Percentiles rank a stretch among this genome's conserved stretches.
phyloP scores from a whole-genome alignment of 495 filamentous ascomycete genomes.

The Friedmanniomyces endolithicus region DNA sequence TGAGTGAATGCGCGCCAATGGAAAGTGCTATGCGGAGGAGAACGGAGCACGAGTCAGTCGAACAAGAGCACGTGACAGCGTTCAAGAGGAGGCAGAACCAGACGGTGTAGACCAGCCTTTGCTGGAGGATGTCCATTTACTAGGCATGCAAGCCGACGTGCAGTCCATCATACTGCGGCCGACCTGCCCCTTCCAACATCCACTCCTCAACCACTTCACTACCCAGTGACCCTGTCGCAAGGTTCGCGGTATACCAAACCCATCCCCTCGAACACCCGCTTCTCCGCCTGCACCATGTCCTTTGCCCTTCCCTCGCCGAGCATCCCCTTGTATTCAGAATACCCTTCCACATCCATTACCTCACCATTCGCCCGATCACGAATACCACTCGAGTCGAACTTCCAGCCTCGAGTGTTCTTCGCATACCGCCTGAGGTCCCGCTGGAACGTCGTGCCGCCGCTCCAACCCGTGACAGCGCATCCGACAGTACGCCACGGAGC shows the following conservation, averaged over 20 bases:
- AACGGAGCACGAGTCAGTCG: too few relatives aligned
- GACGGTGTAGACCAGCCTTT: too few relatives aligned
- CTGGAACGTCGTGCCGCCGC: conserved; percentile 78
- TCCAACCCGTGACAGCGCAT: conserved; percentile 81
- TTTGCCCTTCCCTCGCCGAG: conserved; percentile 33
- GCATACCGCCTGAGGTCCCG: conserved; percentile 71
- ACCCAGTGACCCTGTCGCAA: conserved; percentile 65
- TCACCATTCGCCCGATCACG: conserved; percentile 50
- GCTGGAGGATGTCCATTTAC: too few relatives aligned
- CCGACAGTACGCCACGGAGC: conserved; percentile 78
- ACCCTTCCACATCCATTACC: conserved; percentile 51
- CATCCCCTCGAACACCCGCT: conserved; percentile 64
- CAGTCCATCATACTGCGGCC: neutral
- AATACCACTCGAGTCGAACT: conserved; percentile 86
- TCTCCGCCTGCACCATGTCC: conserved; percentile 56
- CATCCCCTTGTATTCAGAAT: conserved; percentile 13
- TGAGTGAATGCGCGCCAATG: neutral
- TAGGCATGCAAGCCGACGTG: too few relatives aligned
- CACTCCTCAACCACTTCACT: conserved; percentile 7
- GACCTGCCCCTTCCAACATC: neutral
- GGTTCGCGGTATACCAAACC: conserved; percentile 63
- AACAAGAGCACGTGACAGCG: too few relatives aligned
- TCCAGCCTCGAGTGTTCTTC: conserved; percentile 59
- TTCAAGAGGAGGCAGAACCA: too few relatives aligned
- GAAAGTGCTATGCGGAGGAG: too few relatives aligned